A percentile compares a stretch with the other conserved stretches of the same genome.
Evolutionary conservation across 805 yeast species (phyloP).

Genomic region (Ogataea nitratoaversa): DNA sequence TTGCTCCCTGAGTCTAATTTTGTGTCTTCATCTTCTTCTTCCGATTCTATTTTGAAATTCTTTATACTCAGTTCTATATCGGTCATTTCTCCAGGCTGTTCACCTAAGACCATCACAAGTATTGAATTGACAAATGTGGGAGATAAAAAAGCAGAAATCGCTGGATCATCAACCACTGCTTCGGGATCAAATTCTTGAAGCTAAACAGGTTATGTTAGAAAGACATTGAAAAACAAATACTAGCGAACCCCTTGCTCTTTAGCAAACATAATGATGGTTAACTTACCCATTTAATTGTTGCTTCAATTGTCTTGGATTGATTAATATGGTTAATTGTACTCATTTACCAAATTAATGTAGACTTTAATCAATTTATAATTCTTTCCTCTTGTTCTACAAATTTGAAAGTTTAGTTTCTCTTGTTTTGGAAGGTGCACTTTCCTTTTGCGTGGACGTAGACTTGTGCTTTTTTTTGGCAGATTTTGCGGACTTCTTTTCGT

Average conservation of each 20-base stretch:
- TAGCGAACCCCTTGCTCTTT: too few species aligned
- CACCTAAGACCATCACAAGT: slow-evolving; percentile 17
- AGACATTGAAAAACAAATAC: slow-evolving; percentile 1
- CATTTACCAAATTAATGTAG: too few species aligned
- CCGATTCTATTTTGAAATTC: too few species aligned
- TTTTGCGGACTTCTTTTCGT: too few species aligned
- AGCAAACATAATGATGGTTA: too few species aligned
- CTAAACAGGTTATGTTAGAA: slow-evolving; percentile 3
- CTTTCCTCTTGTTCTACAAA: too few species aligned
- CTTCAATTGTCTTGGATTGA: slow-evolving; percentile 16
- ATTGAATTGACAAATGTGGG: slow-evolving; percentile 16
- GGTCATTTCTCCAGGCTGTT: slow-evolving; percentile 12
- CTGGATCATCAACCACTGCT: slow-evolving; percentile 9
- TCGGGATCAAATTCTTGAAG: slow-evolving; percentile 19
- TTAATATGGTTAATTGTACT: not conserved
- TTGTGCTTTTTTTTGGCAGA: too few species aligned
- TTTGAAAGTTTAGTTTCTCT: too few species aligned
- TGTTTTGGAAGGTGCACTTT: too few species aligned
- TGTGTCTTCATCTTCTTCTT: slow-evolving; percentile 1
- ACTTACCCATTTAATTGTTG: slow-evolving; percentile 22
- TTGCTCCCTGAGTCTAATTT: not conserved
- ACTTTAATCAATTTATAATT: too few species aligned
- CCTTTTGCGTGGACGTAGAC: too few species aligned
- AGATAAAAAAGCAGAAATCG: slow-evolving; percentile 9
- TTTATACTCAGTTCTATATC: too few species aligned